A percentile compares a stretch with the other conserved stretches of the same genome.
These are phyloP conservation scores for Chiua virens DNA, from an alignment of 768 basidiomycete genomes.

Conservation along the genomic window DNA sequence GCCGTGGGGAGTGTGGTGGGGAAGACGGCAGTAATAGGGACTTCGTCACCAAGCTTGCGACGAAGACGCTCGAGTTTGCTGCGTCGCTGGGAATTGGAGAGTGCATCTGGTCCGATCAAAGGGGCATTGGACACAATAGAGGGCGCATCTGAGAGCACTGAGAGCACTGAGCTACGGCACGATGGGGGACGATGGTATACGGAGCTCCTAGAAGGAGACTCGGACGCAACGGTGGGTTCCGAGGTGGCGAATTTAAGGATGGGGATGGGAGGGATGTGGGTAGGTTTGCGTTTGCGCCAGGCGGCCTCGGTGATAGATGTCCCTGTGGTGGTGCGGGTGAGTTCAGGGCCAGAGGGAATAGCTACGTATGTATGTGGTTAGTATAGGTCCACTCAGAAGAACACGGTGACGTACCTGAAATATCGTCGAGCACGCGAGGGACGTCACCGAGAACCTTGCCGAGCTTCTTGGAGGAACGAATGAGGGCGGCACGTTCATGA, in stretches of 20 bases:
- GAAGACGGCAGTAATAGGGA: conserved; percentile 59
- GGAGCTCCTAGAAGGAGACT: conserved; percentile 1
- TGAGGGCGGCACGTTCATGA: conserved; percentile 52
- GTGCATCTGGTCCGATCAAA: conserved; percentile 30
- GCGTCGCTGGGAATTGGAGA: conserved; percentile 42
- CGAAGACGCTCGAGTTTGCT: conserved; percentile 65
- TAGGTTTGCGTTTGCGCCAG: conserved; percentile 29
- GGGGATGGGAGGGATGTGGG: conserved; percentile 27
- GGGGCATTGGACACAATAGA: conserved; percentile 19
- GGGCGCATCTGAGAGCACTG: conserved; percentile 21
- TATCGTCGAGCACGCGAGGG: conserved; percentile 52
- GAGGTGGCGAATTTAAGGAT: conserved; percentile 17
- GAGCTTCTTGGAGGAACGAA: conserved; percentile 60
- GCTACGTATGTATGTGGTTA: background rate
- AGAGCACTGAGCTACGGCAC: conserved; percentile 19
- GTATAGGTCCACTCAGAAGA: too few relatives aligned
- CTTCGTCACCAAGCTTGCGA: conserved; percentile 60
- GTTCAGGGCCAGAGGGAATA: conserved; percentile 2
- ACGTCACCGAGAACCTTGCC: conserved; percentile 57
- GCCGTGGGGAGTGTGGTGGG: too few relatives aligned
- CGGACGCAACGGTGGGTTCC: background rate
- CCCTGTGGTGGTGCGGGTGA: background rate
- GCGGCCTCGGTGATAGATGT: conserved; percentile 9
- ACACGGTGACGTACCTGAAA: background rate
- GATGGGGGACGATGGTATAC: conserved; percentile 9